Conservation (phyloP, 495 filamentous ascomycete species). For the Penicillium coprophilum region DNA sequence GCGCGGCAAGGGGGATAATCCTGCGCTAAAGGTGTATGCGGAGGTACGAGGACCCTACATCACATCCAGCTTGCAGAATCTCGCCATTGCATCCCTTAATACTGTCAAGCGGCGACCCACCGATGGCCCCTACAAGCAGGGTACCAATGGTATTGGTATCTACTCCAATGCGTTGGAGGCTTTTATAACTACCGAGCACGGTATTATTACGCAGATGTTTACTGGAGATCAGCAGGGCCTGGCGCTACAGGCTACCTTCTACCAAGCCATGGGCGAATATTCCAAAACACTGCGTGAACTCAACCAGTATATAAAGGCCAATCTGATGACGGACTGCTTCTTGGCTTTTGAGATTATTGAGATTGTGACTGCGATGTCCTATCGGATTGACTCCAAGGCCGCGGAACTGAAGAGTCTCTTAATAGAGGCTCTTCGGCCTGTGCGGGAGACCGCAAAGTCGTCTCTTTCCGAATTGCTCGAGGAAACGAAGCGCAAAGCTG, state of each 20-base stretch:
- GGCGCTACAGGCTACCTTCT: constrained; percentile 74
- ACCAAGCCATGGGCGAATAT: constrained; percentile 73
- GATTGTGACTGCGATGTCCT: constrained; percentile 77
- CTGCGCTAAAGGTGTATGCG: constrained; percentile 75
- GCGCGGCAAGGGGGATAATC: constrained; percentile 50
- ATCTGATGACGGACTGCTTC: constrained; percentile 91
- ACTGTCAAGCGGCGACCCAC: constrained; percentile 78
- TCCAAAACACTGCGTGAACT: constrained; percentile 83
- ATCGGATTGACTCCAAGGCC: constrained; percentile 74
- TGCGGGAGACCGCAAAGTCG: constrained; percentile 86
- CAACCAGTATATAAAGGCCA: constrained; percentile 81
- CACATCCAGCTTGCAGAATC: constrained; percentile 70
- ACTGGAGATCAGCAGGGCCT: constrained; percentile 77
- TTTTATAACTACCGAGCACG: constrained; percentile 83
- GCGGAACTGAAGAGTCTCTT: constrained; percentile 83
- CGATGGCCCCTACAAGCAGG: constrained; percentile 81
- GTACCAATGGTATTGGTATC: constrained; percentile 88
- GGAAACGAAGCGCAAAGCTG: constrained; percentile 72
- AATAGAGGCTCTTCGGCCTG: constrained; percentile 80
- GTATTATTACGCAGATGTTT: constrained; percentile 82
- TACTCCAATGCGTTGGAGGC: constrained; percentile 87
- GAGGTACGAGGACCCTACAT: constrained; percentile 86
- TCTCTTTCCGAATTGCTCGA: constrained; percentile 84
- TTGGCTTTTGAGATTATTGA: constrained; percentile 95
- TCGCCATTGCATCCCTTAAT: constrained; percentile 83